These are phyloP conservation scores for Russula sp. DNA, from an alignment of 768 basidiomycete species.

Conservation along the genomic window DNA sequence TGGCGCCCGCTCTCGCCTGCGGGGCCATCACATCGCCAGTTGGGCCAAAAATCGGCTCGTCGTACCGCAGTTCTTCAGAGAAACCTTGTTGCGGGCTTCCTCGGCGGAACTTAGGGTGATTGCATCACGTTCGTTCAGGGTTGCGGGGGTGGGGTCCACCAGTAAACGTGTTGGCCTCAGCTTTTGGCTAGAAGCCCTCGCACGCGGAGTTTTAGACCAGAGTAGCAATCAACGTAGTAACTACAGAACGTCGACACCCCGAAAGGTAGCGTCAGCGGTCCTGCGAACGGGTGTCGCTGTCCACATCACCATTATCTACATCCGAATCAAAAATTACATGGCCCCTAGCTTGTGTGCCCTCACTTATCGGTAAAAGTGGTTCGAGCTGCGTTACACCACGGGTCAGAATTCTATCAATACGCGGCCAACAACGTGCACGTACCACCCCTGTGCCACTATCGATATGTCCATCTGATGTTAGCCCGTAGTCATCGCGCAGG, in stretches of 20 bases:
- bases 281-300: neutral
- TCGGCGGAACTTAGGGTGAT: neutral
- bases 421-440: neutral
- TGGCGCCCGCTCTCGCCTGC: neutral
- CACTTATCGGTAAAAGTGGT: slow-evolving; percentile 9
- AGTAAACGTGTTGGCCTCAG: neutral
- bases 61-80: neutral
- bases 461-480: neutral
- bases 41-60: neutral
- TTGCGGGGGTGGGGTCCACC: neutral
- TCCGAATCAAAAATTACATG: slow-evolving; percentile 12
- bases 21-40: neutral
- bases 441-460: slow-evolving; percentile 9
- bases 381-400: slow-evolving; percentile 5
- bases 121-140: neutral
- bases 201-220: neutral
- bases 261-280: neutral
- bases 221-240: neutral
- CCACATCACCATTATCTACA: slow-evolving; percentile 10
- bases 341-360: neutral
- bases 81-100: neutral
- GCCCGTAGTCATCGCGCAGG: slow-evolving; percentile 8
- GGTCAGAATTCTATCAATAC: neutral
- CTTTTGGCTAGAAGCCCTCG: neutral
- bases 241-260: neutral